Conservation (phyloP, 805 yeast genomes). For the Blastobotrys parvus region DNA sequence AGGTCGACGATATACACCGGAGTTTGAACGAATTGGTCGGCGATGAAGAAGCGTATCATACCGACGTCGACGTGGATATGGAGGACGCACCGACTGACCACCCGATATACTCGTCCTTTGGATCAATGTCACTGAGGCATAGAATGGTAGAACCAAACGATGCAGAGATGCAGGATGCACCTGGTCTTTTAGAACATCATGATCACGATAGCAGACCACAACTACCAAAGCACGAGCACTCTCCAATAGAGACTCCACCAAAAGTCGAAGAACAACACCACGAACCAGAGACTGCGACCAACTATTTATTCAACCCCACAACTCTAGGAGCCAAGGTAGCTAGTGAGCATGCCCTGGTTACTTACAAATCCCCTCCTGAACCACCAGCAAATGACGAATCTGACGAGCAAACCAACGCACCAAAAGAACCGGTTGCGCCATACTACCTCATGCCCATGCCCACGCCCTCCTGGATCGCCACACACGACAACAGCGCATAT, state of each 20-base stretch:
- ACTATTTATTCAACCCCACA: neutral
- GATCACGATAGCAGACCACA: too few relatives aligned
- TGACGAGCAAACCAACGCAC: neutral
- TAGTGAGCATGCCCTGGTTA: neutral
- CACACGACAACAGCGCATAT: slow-evolving; percentile 35
- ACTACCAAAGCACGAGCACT: too few relatives aligned
- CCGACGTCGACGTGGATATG: neutral
- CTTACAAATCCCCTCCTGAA: neutral
- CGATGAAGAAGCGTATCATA: neutral
- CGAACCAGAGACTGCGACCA: neutral
- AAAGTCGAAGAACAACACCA: neutral
- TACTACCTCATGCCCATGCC: slow-evolving; percentile 21
- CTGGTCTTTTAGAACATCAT: too few relatives aligned
- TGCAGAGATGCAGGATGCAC: neutral
- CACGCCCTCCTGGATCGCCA: slow-evolving; percentile 14
- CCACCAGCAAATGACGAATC: neutral
- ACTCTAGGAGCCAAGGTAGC: neutral
- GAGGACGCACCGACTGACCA: too few relatives aligned
- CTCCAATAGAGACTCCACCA: too few relatives aligned
- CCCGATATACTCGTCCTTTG: neutral
- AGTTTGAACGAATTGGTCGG: neutral
- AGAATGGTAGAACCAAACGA: neutral
- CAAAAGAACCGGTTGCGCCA: neutral
- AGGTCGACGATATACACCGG: neutral
- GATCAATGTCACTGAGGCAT: neutral